These are phyloP conservation scores for Phytophthora pseudosyringae DNA, from an alignment of 352 stramenopile species.

Conservation along the genomic window DNA sequence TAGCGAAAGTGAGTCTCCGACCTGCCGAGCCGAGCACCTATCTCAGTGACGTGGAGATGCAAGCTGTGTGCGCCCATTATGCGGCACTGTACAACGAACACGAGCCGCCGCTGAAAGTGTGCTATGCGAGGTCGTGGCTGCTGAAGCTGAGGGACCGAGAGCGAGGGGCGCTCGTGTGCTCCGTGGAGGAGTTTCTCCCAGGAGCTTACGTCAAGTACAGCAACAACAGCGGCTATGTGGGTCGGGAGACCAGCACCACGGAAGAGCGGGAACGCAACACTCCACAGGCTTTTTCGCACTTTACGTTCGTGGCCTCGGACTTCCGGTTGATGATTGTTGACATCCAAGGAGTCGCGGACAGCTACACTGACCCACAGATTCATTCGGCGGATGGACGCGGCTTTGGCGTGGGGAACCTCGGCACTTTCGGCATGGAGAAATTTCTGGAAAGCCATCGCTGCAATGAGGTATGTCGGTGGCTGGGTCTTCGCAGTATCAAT, in stretches of 20 bases:
- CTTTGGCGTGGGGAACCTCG: constrained; percentile 86
- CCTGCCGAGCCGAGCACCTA: constrained; percentile 74
- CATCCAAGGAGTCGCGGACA: constrained; percentile 87
- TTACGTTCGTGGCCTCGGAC: constrained; percentile 85
- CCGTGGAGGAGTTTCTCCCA: constrained; percentile 78
- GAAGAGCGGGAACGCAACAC: constrained; percentile 87
- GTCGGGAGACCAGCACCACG: constrained; percentile 77
- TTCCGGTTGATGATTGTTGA: constrained; percentile 89
- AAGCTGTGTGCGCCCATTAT: constrained; percentile 88
- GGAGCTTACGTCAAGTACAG: constrained; percentile 90
- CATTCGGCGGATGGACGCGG: constrained; percentile 79
- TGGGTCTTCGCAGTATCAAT: constrained; percentile 78
- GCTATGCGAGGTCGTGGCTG: constrained; percentile 82
- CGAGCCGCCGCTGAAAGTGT: constrained; percentile 81
- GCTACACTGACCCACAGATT: constrained; percentile 87
- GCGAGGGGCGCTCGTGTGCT: constrained; percentile 68
- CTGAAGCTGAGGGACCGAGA: constrained; percentile 71
- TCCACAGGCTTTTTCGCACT: constrained; percentile 85
- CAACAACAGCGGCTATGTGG: constrained; percentile 88
- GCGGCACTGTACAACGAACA: constrained; percentile 88
- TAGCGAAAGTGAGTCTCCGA: constrained; percentile 81
- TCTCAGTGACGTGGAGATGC: constrained; percentile 90
- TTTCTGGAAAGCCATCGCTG: constrained; percentile 88
- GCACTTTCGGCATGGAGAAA: constrained; percentile 87
- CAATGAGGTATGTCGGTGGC: constrained; percentile 88